A percentile compares a stretch with the other conserved stretches of the same genome.
Evolutionary conservation across 805 yeast genomes (phyloP).

Genomic region (Ogataea neopini): DNA sequence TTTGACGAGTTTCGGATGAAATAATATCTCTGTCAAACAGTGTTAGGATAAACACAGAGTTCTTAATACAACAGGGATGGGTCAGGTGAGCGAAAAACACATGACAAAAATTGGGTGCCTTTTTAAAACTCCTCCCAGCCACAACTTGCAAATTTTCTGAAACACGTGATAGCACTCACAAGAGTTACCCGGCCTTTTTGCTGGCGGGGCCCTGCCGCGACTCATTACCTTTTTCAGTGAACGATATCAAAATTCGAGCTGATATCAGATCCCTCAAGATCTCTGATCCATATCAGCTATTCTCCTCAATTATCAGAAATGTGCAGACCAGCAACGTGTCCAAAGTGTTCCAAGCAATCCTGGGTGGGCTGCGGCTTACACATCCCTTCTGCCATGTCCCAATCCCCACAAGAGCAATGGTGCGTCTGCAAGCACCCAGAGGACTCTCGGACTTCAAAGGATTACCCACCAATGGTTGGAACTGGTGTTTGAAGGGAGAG

Average conservation of each 20-base stretch:
- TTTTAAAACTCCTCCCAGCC: neutral
- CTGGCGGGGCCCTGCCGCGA: neutral
- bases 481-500: constrained; percentile 29
- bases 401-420: constrained; percentile 39
- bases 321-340: constrained; percentile 40
- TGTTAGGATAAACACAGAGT: neutral
- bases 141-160: neutral
- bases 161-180: too few relatives aligned
- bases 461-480: constrained; percentile 40
- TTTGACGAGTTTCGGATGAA: too few relatives aligned
- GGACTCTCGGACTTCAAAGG: constrained; percentile 28
- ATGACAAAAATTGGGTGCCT: constrained; percentile 10
- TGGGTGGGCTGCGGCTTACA: constrained; percentile 52
- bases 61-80: neutral
- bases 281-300: neutral
- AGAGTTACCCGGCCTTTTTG: neutral
- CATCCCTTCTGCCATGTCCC: constrained; percentile 42
- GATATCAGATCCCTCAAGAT: neutral
- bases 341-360: constrained; percentile 33
- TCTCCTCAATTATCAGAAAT: constrained; percentile 25
- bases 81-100: constrained; percentile 26
- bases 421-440: constrained; percentile 35
- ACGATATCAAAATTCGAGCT: too few relatives aligned
- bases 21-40: neutral
- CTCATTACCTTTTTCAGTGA: too few relatives aligned